Evolutionary conservation across 768 basidiomycete genomes (phyloP).

Genomic region (Mrakia blollopis): DNA sequence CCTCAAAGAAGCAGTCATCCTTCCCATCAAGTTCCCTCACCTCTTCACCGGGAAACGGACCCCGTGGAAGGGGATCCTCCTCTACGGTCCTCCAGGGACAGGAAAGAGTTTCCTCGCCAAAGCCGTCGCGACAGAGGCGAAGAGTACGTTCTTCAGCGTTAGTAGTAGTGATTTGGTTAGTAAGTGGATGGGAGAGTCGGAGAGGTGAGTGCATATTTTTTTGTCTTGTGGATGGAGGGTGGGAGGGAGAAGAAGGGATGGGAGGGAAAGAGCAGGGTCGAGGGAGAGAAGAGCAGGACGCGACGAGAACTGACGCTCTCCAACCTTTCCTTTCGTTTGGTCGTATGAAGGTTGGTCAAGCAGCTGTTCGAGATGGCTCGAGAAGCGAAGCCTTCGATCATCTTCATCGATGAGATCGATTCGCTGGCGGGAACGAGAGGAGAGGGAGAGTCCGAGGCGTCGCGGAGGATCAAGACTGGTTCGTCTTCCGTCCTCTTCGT

Average conservation of each 20-base stretch:
- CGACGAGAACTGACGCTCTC: not conserved
- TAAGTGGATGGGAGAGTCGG: slow-evolving; percentile 99
- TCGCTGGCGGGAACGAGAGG: slow-evolving; percentile 90
- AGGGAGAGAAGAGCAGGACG: not conserved
- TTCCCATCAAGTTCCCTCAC: slow-evolving; percentile 99
- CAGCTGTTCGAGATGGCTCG: slow-evolving; percentile 94
- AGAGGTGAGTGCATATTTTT: slow-evolving; percentile 57
- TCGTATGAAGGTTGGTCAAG: slow-evolving; percentile 68
- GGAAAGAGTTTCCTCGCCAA: slow-evolving; percentile 97
- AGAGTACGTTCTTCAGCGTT: slow-evolving; percentile 97
- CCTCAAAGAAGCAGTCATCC: slow-evolving; percentile 94
- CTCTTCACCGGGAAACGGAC: slow-evolving; percentile 97
- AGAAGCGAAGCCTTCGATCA: slow-evolving; percentile 93
- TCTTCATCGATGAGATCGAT: slow-evolving; percentile 98
- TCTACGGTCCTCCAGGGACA: slow-evolving; percentile 97
- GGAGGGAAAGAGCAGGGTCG: not conserved
- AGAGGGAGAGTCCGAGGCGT: slow-evolving; percentile 95
- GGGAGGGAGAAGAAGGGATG: too few species aligned
- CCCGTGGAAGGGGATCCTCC: slow-evolving; percentile 90
- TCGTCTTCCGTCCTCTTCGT: not conserved
- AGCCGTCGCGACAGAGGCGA: slow-evolving; percentile 97
- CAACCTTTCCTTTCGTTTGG: not conserved
- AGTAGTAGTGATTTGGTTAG: slow-evolving; percentile 92
- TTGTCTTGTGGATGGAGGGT: too few species aligned
- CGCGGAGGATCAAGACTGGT: slow-evolving; percentile 94